phyloP scores from a whole-genome alignment of 495 filamentous ascomycete genomes.

The Antarctomyces pellizariae region DNA sequence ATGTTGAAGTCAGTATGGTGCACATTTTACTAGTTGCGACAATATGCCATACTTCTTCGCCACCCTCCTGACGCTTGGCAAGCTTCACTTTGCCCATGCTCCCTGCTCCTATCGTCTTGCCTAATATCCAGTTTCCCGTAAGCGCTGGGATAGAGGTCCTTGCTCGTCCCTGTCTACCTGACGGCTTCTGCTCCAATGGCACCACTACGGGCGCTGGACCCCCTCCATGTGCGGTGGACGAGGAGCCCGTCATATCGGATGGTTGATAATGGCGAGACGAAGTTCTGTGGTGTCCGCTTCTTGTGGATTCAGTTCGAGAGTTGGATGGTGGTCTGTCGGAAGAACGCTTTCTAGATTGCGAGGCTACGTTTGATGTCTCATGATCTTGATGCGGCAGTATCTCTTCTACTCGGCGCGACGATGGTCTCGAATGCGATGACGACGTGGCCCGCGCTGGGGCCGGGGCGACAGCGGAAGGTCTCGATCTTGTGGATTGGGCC shows the following conservation, averaged over 20 bases:
- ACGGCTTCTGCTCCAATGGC: slow-evolving; percentile 19
- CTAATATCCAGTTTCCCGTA: slow-evolving; percentile 74
- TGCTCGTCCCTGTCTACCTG: slow-evolving; percentile 29
- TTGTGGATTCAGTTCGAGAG: background rate
- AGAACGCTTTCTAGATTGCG: slow-evolving; percentile 18
- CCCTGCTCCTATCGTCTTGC: slow-evolving; percentile 91
- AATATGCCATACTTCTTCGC: slow-evolving; percentile 39
- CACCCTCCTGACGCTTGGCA: slow-evolving; percentile 55
- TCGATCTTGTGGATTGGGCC: slow-evolving; percentile 8
- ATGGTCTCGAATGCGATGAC: slow-evolving; percentile 13
- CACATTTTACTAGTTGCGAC: background rate
- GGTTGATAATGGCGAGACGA: slow-evolving; percentile 2
- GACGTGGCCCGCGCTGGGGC: slow-evolving; percentile 13
- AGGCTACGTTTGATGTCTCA: slow-evolving; percentile 19
- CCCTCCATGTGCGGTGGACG: slow-evolving; percentile 18
- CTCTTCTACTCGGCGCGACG: slow-evolving; percentile 16
- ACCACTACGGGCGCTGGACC: slow-evolving; percentile 20
- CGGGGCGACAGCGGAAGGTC: slow-evolving; percentile 4
- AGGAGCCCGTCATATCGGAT: slow-evolving; percentile 8
- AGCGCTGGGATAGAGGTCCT: slow-evolving; percentile 65
- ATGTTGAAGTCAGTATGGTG: slow-evolving; percentile 1
- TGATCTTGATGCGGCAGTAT: slow-evolving; percentile 17
- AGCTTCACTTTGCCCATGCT: slow-evolving; percentile 96
- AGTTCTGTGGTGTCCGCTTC: background rate
- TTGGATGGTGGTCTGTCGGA: slow-evolving; percentile 1